Evolutionary conservation across 129 eudicot genomes (phyloP).

Genomic region (Helianthus tuberosus): DNA sequence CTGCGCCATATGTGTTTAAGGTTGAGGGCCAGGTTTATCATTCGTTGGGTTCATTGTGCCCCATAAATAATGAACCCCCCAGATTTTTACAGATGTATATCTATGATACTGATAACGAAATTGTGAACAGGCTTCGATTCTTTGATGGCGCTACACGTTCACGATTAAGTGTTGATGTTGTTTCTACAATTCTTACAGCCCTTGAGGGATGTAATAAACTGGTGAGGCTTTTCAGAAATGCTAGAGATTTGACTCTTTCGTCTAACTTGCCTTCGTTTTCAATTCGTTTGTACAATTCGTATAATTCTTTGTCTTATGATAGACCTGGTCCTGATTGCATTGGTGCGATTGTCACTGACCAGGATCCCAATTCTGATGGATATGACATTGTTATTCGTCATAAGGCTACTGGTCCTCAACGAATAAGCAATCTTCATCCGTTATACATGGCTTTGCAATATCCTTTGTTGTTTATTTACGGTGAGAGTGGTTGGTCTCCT

Average conservation of each 20-base stretch:
- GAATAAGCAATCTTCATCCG: not conserved
- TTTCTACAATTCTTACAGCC: no score
- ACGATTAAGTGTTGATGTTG: no score
- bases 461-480: not conserved
- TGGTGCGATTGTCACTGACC: no score
- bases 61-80: not conserved
- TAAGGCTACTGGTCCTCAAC: not conserved
- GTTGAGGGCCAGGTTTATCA: not conserved
- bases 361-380: no score
- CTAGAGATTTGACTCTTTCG: no score
- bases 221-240: no score
- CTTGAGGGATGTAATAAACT: no score
- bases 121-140: not conserved
- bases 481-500: not conserved
- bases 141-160: no score
- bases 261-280: no score
- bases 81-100: not conserved
- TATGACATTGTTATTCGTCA: not conserved
- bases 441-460: not conserved
- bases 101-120: not conserved
- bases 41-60: not conserved
- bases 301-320: no score
- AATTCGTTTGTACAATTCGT: no score
- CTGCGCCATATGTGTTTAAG: not conserved
- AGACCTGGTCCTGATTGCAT: no score